Conservation (phyloP, 768 basidiomycete genomes). For the Kwoniella sp. region DNA sequence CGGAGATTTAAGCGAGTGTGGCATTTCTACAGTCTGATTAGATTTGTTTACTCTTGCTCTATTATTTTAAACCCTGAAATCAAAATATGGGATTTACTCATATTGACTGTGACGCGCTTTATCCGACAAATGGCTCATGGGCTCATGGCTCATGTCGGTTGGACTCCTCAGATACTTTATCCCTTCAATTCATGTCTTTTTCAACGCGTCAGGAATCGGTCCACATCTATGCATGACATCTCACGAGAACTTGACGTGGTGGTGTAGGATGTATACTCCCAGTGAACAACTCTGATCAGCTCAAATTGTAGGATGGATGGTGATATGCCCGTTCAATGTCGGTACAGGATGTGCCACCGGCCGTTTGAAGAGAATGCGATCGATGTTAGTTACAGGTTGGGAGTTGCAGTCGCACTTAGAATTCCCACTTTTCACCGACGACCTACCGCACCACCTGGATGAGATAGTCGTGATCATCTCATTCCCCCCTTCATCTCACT, state of each 20-base stretch:
- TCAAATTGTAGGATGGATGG: neutral
- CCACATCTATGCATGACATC: neutral
- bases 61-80: neutral
- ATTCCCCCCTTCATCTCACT: neutral
- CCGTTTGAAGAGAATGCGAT: neutral
- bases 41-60: neutral
- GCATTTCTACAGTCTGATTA: slow-evolving; percentile 2
- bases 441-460: no score
- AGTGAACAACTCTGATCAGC: neutral
- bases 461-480: neutral
- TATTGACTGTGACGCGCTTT: slow-evolving; percentile 8
- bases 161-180: neutral
- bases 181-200: neutral
- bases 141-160: neutral
- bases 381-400: neutral
- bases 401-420: no score
- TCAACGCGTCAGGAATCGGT: slow-evolving; percentile 2
- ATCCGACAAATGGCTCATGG: neutral
- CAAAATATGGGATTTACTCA: neutral
- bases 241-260: neutral
- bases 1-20: slow-evolving; percentile 9
- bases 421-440: slow-evolving; percentile 6
- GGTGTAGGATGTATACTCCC: neutral
- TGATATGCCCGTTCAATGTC: neutral
- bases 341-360: neutral